These are phyloP conservation scores for Entomophthora muscae DNA, from an alignment of 371 early-diverging fungal species.

Conservation along the genomic window DNA sequence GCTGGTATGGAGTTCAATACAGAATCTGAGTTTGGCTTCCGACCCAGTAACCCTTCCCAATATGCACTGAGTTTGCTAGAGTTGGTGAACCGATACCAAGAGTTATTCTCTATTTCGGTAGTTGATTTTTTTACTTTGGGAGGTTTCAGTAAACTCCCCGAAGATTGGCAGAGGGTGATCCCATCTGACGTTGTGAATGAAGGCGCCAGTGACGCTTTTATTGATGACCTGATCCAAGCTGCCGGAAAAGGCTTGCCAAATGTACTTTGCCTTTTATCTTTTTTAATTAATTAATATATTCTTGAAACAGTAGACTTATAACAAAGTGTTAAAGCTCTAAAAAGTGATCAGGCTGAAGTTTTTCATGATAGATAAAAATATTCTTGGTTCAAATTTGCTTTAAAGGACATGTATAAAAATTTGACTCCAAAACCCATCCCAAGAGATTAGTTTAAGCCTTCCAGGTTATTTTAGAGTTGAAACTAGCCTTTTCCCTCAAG, in stretches of 20 bases:
- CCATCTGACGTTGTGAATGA: background rate
- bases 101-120: background rate
- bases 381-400: too few relatives aligned
- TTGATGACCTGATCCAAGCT: background rate
- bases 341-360: too few relatives aligned
- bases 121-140: background rate
- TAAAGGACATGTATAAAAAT: too few relatives aligned
- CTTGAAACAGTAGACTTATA: background rate
- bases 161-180: background rate
- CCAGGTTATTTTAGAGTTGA: too few relatives aligned
- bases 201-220: background rate
- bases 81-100: background rate
- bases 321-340: too few relatives aligned
- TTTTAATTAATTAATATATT: background rate
- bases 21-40: background rate
- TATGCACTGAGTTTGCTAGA: background rate
- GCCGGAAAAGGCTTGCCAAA: background rate
- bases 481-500: too few relatives aligned
- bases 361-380: too few relatives aligned
- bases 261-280: background rate
- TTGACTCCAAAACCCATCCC: too few relatives aligned
- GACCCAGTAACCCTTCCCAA: background rate
- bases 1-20: too few relatives aligned
- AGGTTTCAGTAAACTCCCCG: background rate
- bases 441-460: too few relatives aligned